These are phyloP conservation scores for Penicillium ochrochloron DNA, from an alignment of 495 filamentous ascomycete species.

Conservation along the genomic window DNA sequence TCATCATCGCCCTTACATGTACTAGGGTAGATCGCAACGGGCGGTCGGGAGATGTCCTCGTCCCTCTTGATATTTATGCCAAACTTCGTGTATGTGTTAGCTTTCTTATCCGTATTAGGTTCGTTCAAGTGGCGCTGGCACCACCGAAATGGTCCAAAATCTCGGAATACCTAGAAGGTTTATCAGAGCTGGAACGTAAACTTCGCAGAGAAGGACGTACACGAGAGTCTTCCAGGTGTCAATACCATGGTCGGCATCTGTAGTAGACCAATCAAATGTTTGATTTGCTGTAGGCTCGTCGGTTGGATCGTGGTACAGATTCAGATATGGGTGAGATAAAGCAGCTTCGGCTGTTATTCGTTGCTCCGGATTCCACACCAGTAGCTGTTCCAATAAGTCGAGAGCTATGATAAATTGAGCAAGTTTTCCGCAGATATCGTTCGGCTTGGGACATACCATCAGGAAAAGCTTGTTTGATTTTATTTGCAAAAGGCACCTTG, in stretches of 20 bases:
- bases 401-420: conserved; percentile 63
- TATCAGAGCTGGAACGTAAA: conserved; percentile 21
- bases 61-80: not conserved
- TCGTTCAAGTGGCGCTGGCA: not conserved
- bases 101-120: not conserved
- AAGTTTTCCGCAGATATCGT: not conserved
- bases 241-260: conserved; percentile 93
- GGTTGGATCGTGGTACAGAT: conserved; percentile 94
- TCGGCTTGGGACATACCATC: conserved; percentile 60
- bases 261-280: conserved; percentile 99
- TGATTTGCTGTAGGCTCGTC: conserved; percentile 95
- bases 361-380: conserved; percentile 95
- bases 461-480: conserved; percentile 31
- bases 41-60: not conserved
- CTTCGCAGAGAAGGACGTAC: conserved; percentile 50
- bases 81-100: not conserved
- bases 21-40: not conserved
- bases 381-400: conserved; percentile 92
- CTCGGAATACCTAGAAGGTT: not conserved
- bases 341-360: conserved; percentile 82
- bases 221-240: conserved; percentile 99
- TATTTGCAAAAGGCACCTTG: not conserved
- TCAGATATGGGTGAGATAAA: conserved; percentile 88
- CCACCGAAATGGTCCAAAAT: conserved; percentile 5
- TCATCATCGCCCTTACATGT: not conserved